These are phyloP conservation scores for Barnettozyma sp. DNA, from an alignment of 805 yeast genomes.

Conservation along the genomic window DNA sequence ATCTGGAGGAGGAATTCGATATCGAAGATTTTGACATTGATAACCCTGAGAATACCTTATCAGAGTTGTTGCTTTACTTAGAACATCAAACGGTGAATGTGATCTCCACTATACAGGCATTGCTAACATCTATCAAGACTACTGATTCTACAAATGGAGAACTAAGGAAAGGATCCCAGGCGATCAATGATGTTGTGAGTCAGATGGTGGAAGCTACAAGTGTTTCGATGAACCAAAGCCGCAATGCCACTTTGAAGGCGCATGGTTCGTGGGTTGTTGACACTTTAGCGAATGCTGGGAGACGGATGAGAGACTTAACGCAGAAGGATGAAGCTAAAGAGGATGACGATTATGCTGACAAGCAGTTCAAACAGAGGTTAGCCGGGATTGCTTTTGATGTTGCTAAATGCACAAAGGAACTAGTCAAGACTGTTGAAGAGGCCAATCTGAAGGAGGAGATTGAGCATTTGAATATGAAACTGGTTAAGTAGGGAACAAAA, in stretches of 20 bases:
- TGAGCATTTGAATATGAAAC: conserved; percentile 65
- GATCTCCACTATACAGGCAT: conserved; percentile 79
- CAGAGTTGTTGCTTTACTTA: conserved; percentile 74
- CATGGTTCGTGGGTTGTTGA: conserved; percentile 90
- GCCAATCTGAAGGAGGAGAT: conserved; percentile 85
- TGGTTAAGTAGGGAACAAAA: conserved; percentile 9
- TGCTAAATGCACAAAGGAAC: conserved; percentile 92
- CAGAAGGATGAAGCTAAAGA: conserved; percentile 26
- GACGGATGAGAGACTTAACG: conserved; percentile 73
- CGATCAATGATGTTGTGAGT: conserved; percentile 70
- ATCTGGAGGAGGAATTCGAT: conserved; percentile 43
- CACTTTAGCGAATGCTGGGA: conserved; percentile 76
- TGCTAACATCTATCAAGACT: conserved; percentile 68
- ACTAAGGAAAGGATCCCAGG: conserved; percentile 62
- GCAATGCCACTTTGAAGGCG: conserved; percentile 77
- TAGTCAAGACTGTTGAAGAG: conserved; percentile 93
- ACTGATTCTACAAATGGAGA: conserved; percentile 73
- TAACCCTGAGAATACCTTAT: conserved; percentile 82
- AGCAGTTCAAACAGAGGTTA: conserved; percentile 83
- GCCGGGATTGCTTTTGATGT: conserved; percentile 96
- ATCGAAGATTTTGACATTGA: conserved; percentile 72
- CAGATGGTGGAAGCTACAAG: conserved; percentile 90
- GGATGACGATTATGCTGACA: conserved; percentile 70
- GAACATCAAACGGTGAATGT: conserved; percentile 94
- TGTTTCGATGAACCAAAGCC: conserved; percentile 80